Evolutionary conservation across 768 basidiomycete genomes (phyloP).

Genomic region (Lactarius psammicola): DNA sequence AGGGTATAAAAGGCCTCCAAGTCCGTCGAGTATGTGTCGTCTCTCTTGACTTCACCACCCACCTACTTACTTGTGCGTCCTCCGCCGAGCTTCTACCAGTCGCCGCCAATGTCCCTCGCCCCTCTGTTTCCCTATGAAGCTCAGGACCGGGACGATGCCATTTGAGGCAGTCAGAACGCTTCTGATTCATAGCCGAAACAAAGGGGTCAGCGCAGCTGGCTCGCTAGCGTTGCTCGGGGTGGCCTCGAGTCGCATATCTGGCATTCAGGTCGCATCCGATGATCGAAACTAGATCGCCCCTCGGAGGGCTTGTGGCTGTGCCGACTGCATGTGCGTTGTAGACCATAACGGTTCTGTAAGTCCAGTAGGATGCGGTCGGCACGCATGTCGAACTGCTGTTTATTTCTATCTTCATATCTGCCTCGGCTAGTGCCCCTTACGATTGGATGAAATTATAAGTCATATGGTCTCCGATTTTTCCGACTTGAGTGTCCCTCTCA

Average conservation of each 20-base stretch:
- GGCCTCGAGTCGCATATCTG: not conserved
- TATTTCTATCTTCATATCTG: not conserved
- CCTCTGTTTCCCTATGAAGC: slow-evolving; percentile 20
- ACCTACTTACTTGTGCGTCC: slow-evolving; percentile 1
- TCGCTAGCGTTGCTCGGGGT: slow-evolving; percentile 8
- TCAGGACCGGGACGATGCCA: slow-evolving; percentile 18
- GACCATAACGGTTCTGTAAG: not conserved
- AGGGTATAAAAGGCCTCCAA: slow-evolving; percentile 21
- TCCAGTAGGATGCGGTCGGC: not conserved
- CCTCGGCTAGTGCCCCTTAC: not conserved
- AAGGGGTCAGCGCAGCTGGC: slow-evolving; percentile 22
- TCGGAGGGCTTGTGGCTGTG: not conserved
- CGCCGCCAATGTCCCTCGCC: slow-evolving; percentile 18
- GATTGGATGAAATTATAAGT: not conserved
- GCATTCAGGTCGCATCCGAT: not conserved
- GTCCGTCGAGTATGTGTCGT: not conserved
- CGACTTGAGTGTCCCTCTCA: not conserved
- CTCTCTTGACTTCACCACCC: not conserved
- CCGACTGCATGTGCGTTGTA: not conserved
- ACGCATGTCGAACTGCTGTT: not conserved
- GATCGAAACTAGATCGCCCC: no score
- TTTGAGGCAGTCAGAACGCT: slow-evolving; percentile 11
- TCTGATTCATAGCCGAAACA: slow-evolving; percentile 29
- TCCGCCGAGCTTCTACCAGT: slow-evolving; percentile 3
- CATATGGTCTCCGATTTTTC: not conserved